Evolutionary conservation across 2,329 filamentous ascomycete genomes (phyloP), one percentile per base, ranked within the genome.

Genomic region (Coleophoma crateriformis): DNA sequence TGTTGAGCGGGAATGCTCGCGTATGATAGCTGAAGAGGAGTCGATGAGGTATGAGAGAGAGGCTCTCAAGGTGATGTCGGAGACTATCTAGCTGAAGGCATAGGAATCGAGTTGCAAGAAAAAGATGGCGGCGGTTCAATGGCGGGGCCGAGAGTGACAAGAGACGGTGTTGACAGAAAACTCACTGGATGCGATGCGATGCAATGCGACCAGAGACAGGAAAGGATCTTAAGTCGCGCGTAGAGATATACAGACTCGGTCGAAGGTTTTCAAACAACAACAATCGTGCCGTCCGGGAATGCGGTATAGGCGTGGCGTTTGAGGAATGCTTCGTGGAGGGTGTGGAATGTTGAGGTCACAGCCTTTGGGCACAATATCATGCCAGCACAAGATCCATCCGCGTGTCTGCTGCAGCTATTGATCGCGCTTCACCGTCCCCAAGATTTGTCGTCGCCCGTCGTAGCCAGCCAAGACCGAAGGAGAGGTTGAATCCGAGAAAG

Each of bases 1-100:
- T 59, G 58, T 56, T 58, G 62, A 58, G 56, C 45, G 50, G 51
- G 49, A 50, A 51, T 37, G 50, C 44, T 54, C 53, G 54, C 54
- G 46, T 57, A 47, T 49, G 48, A 55, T 53, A 53, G 27, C 40
- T 42, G 20, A 48, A 43, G 38, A 48, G 45, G 50, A 50, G 45
- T 50, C 19, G 20, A 45, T 44, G 19, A 22, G 20, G 37, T 43
- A 19, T 43, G 41, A 33, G 41, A 39, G 41, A 39, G 46, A 15
- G 19, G 14, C 45, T 49, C 20, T 49, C 37, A 35, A 45, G 33
- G 37, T 50, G 50, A 42, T 37, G 39, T 43, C 37, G 45, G 19
- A 39, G 41, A 27, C 48, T 60, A 57, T 57, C 50, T 47, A 47
- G 35, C 48, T 27, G 44, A 33, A 50, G 49, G 52, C 58, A 60